Evolutionary conservation across 495 filamentous ascomycete species (phyloP), one percentile per base, ranked within the genome.

Genomic region (Podospora didyma): DNA sequence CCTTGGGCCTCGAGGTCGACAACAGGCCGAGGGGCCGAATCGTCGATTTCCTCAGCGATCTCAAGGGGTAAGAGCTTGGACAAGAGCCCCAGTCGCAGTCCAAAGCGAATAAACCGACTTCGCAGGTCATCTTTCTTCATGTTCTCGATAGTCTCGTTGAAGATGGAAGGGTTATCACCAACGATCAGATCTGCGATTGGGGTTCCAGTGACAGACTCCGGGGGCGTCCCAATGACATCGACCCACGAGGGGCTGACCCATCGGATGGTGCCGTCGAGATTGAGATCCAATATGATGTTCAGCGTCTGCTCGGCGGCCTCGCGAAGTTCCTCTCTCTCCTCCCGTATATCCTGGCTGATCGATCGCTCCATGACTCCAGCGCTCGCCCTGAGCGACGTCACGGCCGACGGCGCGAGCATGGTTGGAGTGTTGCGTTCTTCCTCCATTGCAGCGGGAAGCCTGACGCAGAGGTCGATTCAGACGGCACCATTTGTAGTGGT

Each of bases 191-290:
- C 89, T 28, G 89, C 80, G 58, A 98, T 91, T 48, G 86, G 74
- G 49, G 82, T 88, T 48, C 89, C 89, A 51, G 88, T 77, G 49
- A 97, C 86, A 12, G 86, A 81, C 16, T 88, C 83, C 17, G 84
- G 82, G 42, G 79, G 63, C 4, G 89, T 91, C 48, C 94, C 94
- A 46, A 97, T 86, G 45, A 98, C 89, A 64, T 96, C 90, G 54
- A 83, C 83, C 94, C 94, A 98, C n/a, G 92, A 96, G 9, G 91
- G 89, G 71, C 93, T 97, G 56, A 94, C 92, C 90, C 95, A 97
- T 66, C 89, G 84, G 62, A 98, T 87, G 39, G 82, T 86, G 47
- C 90, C 90, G 62, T 96, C 89, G 47, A 97, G 78, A 62, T 87
- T 89, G 51, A 98, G 81, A 70, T 98, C 92, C 66, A 97, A 75